phyloP scores from a whole-genome alignment of 148 eudicot species.

The Rhododendron mucronatum region DNA sequence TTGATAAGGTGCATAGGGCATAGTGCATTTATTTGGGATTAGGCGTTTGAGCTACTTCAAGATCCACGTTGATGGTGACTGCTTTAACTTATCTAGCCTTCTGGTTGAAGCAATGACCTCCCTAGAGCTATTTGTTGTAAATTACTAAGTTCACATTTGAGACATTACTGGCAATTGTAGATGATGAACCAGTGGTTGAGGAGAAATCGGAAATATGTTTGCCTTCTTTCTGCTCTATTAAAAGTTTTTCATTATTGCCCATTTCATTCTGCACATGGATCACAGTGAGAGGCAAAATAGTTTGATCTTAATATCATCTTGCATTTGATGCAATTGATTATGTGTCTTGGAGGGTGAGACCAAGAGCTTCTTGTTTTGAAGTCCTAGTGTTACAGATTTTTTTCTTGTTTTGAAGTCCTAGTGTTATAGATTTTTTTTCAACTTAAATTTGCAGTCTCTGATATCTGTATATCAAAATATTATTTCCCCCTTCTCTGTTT shows the following conservation, averaged over 20 bases:
- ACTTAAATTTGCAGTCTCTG: background rate
- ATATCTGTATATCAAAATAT: background rate
- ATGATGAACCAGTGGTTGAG: background rate
- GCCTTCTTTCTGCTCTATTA: background rate
- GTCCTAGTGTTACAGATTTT: background rate
- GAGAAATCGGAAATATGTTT: background rate
- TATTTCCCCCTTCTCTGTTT: background rate
- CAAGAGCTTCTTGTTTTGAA: background rate
- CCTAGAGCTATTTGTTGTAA: background rate
- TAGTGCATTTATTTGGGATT: background rate
- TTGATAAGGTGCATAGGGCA: background rate
- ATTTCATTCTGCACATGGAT: background rate
- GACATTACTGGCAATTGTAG: background rate
- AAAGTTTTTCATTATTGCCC: background rate
- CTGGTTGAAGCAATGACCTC: background rate
- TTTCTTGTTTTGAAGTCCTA: background rate
- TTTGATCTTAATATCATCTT: background rate
- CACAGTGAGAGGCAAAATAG: background rate
- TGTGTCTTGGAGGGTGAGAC: background rate
- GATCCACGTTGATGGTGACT: background rate
- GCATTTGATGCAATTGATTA: background rate
- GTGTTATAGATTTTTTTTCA: background rate
- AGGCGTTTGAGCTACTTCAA: background rate
- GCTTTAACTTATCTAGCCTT: background rate
- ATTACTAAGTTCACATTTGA: background rate